Evolutionary conservation across 192 early-diverging fungal species (phyloP), one percentile per base, ranked within the genome.

Genomic region (Coemansia sp.): DNA sequence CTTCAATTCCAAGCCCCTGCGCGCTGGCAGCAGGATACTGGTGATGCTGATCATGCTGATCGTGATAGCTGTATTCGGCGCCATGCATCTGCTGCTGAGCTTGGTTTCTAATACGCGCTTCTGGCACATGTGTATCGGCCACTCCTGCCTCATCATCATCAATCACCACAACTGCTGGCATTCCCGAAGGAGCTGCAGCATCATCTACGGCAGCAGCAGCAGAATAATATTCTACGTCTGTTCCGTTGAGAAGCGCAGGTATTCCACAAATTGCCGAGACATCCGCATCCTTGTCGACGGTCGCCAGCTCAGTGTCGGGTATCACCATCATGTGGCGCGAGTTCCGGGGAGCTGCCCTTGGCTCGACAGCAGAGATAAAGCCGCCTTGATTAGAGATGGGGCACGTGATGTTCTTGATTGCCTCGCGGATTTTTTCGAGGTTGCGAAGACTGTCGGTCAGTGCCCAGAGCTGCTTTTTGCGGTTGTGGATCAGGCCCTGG

Each of bases 221-320:
- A n/a, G n/a, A n/a, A n/a, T n/a, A 20, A 9, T 37, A 4, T 20
- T 68, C 66, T 2, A 42, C 13, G 33, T 61, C 71, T 3, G 59
- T 6, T 50, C 70, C 56, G 50, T 80, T 80, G 10, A 80, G 71
- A 25, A 80, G 68, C n/a, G 77, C 62, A 0, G 71, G 67, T 28
- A 80, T 80, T 17, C 71, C 64, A 28, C 62, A 67, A 19, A 74
- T 67, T 0, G 67, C 68, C 20, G 64, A 56, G 10, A 74, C 47
- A 50, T 80, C 77, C 0, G 67, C 55, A 17, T 74, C 71, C 33
- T 70, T 62, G 34, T 74, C 71, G 17, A 50, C 42, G 17, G n/a
- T 59, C 10, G 57, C 33, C 27, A 74, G 64, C 2, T 57, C 64
- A n/a, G 67, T 66, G 13, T 68, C 61, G 15, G 71, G 64, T 34